A percentile compares a stretch with the other conserved stretches of the same genome.
Conservation (phyloP, 192 early-diverging fungal species). For the Coemansia furcata region DNA sequence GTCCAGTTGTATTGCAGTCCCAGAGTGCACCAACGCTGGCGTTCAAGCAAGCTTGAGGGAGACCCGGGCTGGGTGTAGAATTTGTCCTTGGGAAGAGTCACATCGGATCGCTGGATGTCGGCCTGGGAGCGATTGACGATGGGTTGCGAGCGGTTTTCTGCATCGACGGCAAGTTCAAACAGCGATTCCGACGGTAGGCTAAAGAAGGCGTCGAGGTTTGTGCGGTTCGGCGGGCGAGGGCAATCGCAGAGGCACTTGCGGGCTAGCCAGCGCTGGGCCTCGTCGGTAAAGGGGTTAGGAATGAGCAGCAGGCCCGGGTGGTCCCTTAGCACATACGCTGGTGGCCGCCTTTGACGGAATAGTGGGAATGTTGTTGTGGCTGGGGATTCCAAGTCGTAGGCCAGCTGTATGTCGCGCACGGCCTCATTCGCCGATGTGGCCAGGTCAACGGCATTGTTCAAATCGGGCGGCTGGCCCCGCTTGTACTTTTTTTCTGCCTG, state of each 20-base stretch:
- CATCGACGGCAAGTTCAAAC: constrained; percentile 41
- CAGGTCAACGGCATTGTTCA: constrained; percentile 59
- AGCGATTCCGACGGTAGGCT: constrained; percentile 58
- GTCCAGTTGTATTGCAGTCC: constrained; percentile 83
- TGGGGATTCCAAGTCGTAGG: constrained; percentile 27
- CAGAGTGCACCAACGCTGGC: constrained; percentile 71
- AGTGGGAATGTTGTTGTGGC: constrained; percentile 13
- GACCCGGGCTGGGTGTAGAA: constrained; percentile 24
- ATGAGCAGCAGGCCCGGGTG: constrained; percentile 77
- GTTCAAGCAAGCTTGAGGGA: constrained; percentile 18
- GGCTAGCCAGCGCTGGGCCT: constrained; percentile 68
- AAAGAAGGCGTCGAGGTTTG: constrained; percentile 90
- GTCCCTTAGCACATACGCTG: constrained; percentile 32
- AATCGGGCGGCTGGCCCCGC: constrained; percentile 54
- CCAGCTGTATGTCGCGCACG: constrained; percentile 25
- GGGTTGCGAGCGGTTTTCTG: constrained; percentile 49
- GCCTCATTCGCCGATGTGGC: not conserved
- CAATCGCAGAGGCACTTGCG: constrained; percentile 75
- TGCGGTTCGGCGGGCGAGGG: constrained; percentile 73
- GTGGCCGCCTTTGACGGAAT: constrained; percentile 28
- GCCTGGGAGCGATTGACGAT: constrained; percentile 32
- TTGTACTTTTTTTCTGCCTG: constrained; percentile 64
- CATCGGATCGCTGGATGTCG: constrained; percentile 24
- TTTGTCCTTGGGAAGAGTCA: constrained; percentile 33
- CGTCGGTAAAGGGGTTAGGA: constrained; percentile 69